Base-by-base conservation (phyloP, 2,329 filamentous ascomycete genomes). In the Epichloe festucae region DNA sequence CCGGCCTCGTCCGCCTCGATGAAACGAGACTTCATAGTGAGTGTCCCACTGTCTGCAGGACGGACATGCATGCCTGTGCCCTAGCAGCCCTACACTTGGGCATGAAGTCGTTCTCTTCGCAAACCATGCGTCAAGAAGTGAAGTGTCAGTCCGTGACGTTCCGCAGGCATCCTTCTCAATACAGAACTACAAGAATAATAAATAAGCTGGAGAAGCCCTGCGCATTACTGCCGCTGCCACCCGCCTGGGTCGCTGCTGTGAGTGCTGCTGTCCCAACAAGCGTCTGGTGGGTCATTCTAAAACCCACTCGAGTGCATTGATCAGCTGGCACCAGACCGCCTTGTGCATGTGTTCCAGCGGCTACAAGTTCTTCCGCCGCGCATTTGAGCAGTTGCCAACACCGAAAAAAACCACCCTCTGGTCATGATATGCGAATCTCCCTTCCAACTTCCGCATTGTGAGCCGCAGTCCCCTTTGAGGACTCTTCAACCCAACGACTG, bases 291-390 rank as follows among this genome's bases (percentile, higher is more conserved):
- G 40, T 19, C 40, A 42, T 19, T 42, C 11, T 2, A 11, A 27
- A 3, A 7, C 27, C 27, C 7, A 27, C 27, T 27, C 17, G 15
- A 41, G 17, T 12, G 6, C n/a, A 43, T 10, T 43, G 19, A 31
- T 31, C 27, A 31, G 10, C 27, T 43, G n/a, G 23, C 19, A 31
- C 23, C 23, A 34, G 11, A 8, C 14, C n/a, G 27, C 43, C 17
- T 17, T 17, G 23, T 11, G 5, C 11, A 4, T n/a, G 23, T 17
- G 15, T 17, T 49, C 7, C 36, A 19, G 7, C 50, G 50, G 50
- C 44, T 17, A 42, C 38, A 41, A 35, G 50, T 52, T 52, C 45
- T 48, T 52, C 50, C 50, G 50, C 4, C 31, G 45, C 45, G 19
- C 27, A 27, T 31, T 31, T 31, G 31, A 31, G 31, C 3, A 31